These are phyloP conservation scores for Gracilaria gracilis DNA, from an alignment of 23 red algal genomes.

Conservation along the genomic window DNA sequence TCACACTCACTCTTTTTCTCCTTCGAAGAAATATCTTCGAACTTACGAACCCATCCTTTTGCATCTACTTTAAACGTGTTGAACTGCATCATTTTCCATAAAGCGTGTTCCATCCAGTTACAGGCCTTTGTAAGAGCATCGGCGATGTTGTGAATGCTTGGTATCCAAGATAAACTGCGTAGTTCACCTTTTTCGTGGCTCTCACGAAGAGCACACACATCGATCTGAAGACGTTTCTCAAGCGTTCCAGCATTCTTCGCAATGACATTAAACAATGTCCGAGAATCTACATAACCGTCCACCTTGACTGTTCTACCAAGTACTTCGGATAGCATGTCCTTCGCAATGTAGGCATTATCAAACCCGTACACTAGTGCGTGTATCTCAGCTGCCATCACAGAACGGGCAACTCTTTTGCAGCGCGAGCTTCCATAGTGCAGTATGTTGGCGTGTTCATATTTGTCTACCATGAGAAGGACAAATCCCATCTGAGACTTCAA, in stretches of 20 bases:
- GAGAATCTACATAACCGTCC: not conserved
- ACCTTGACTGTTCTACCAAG: not conserved
- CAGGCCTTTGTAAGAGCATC: too few species aligned
- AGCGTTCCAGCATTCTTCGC: not conserved
- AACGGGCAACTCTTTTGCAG: constrained; percentile 20
- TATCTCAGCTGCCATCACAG: constrained; percentile 30
- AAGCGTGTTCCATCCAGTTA: too few species aligned
- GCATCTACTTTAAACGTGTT: constrained; percentile 5
- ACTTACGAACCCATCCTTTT: not conserved
- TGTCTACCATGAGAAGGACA: constrained; percentile 2
- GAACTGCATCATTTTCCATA: too few species aligned
- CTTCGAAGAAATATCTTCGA: not conserved
- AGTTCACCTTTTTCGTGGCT: constrained; percentile 22
- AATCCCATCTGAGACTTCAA: constrained; percentile 26
- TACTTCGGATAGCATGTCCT: not conserved
- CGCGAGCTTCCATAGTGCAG: constrained; percentile 14
- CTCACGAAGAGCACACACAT: constrained; percentile 1
- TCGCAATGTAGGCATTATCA: constrained; percentile 22
- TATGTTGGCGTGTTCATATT: not conserved
- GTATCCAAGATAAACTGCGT: not conserved
- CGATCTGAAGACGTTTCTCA: not conserved
- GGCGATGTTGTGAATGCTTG: not conserved
- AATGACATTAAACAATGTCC: not conserved
- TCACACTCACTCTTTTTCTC: constrained; percentile 14
- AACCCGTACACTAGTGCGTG: constrained; percentile 18